phyloP scores from a whole-genome alignment of 805 yeast species.

The Isabelozyma heimii region DNA sequence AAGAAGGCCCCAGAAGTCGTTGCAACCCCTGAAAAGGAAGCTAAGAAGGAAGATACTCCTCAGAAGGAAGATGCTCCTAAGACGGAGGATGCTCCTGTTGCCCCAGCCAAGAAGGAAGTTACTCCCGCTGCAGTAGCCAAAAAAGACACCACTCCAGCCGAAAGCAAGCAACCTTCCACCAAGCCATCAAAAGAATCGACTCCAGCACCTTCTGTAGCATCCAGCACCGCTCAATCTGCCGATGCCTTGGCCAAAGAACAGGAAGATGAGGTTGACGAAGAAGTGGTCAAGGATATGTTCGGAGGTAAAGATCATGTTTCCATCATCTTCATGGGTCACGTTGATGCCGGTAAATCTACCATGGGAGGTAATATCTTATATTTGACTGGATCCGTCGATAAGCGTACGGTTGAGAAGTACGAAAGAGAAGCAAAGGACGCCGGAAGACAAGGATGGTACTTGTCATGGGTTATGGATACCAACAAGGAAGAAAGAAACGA shows the following conservation, averaged over 20 bases:
- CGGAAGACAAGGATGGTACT: conserved; percentile 99
- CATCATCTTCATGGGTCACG: conserved; percentile 98
- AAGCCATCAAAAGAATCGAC: conserved; percentile 21
- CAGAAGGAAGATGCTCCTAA: conserved; percentile 7
- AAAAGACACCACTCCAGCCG: conserved; percentile 8
- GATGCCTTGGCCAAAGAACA: conserved; percentile 63
- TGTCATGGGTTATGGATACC: conserved; percentile 99
- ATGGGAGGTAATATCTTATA: conserved; percentile 97
- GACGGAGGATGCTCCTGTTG: conserved; percentile 10
- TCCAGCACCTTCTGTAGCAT: conserved; percentile 21
- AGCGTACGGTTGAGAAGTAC: conserved; percentile 96
- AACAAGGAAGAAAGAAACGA: conserved; percentile 98
- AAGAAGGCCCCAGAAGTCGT: conserved; percentile 34
- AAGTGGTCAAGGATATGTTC: conserved; percentile 85
- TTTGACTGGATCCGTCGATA: conserved; percentile 95
- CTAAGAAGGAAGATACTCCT: conserved; percentile 10
- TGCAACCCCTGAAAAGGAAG: conserved; percentile 15
- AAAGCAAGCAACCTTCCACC: conserved; percentile 21
- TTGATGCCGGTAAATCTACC: conserved; percentile 98
- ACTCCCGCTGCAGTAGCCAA: conserved; percentile 17
- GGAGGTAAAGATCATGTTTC: conserved; percentile 98
- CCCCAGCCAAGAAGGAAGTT: conserved; percentile 8
- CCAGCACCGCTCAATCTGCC: conserved; percentile 23
- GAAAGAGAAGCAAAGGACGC: conserved; percentile 99
- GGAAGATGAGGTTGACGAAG: conserved; percentile 82